Evolutionary conservation across 345 rosid species (phyloP), one percentile per base, ranked within the genome.

Genomic region (Toxicodendron radicans): DNA sequence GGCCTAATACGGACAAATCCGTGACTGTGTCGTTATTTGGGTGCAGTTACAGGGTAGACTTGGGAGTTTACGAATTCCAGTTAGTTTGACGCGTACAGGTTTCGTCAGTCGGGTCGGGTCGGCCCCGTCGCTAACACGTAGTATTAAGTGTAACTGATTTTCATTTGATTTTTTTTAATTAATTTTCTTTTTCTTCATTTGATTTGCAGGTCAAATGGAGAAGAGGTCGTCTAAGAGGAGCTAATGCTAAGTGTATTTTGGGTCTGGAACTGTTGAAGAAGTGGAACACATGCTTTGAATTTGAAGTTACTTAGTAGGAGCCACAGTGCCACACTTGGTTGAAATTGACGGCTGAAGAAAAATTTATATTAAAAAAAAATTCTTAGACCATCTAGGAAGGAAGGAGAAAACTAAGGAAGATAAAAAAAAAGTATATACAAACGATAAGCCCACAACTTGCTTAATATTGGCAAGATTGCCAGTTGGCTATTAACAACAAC

Each of bases 41-140:
- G 11, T 10, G 59, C 48, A 30, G 63, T 56, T 7, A 11, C 13
- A 7, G 7, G 30, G 3, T 27, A 27, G 30, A 2, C 30, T 1
- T 27, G 30, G 30, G 30, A 27, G 30, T 51, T 2, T 45, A 13
- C 32, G 63, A 32, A n/a, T 33, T 62, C 33, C 3, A 8, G 49
- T 1, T 7, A 4, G 20, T 10, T 51, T 48, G 60, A 72, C 68
- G 32, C 75, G 75, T 61, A 30, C 21, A 27, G 33, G 68, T 58
- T n/a, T n/a, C 33, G 27, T 38, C 43, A 38, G 43, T 38, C 43
- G 7, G 43, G 41, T 35, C 41, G 5, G 41, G 9, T 27, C 6
- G 18, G 23, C n/a, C 6, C 0, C 2, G 46, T 5, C 7, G 53
- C 7, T 1, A 1, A 12, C 32, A n/a, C 48, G 51, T 69, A 30